Base-by-base conservation (phyloP, 2,329 filamentous ascomycete genomes). In the Fusarium sp. region DNA sequence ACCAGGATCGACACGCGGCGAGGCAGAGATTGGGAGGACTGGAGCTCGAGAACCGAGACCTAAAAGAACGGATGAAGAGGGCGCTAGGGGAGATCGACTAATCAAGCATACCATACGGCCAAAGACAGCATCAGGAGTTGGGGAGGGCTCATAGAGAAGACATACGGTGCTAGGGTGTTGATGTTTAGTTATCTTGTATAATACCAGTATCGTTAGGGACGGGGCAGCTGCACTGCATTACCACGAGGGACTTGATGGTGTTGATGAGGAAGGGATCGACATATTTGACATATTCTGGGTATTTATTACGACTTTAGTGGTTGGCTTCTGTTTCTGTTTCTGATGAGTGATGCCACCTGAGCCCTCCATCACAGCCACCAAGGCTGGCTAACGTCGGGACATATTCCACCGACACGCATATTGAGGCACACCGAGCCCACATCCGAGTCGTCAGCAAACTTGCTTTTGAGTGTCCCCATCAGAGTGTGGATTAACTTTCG, bases 1-100 rank as follows among this genome's bases (percentile, higher is more conserved):
- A 97, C 63, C 86, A 97, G 67, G 97, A 99, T 83, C 90, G 97
- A 4, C 93, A 90, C 57, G 95, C 95, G 27, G 96, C 96, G 32
- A 87, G 94, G 64, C 93, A 95, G 84, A 87, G 96, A 62, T 84
- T 98, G 0, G 92, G 95, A 68, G 93, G 95, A 70, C 88, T 93
- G n/a, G 89, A 92, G 80, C 86, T 88, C 63, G 92, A 95, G 84
- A 95, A 95, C 79, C 89, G 92, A 74, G 90, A 93, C 74, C 83
- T 97, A 69, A 86, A 90, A 66, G 87, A 88, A 17, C 88, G 91
- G 82, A 84, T 95, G 66, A 91, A 82, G 74, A 78, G 84, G 69
- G 77, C 70, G 70, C 68, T 65, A 58, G 77, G 59, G 56, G 72
- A 81, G 37, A 57, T 75, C 25, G 80, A 80, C 62, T 81, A 71